phyloP scores from a whole-genome alignment of 345 rosid species.

The Moricandia arvensis region DNA sequence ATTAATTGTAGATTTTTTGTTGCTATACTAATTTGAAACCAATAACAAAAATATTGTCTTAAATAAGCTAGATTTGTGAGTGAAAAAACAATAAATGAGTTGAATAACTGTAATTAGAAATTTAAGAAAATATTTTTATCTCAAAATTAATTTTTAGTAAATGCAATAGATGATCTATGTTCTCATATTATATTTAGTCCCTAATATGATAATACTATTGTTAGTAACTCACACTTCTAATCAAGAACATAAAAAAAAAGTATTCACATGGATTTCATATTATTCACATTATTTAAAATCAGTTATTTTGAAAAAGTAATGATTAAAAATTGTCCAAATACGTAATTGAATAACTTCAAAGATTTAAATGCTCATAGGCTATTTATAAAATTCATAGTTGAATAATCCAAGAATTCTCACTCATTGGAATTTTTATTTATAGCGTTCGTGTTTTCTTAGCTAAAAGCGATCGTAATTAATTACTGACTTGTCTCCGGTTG shows the following conservation, averaged over 20 bases:
- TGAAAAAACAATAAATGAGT: not conserved
- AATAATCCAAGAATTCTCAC: not conserved
- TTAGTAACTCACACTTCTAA: not conserved
- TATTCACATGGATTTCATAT: not conserved
- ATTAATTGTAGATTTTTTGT: not conserved
- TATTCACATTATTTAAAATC: not conserved
- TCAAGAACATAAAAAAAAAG: not conserved
- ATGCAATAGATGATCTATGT: not conserved
- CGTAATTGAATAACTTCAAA: not conserved
- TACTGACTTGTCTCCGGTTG: not conserved
- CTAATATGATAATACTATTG: not conserved
- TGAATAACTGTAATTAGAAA: not conserved
- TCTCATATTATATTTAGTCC: not conserved
- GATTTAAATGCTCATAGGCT: not conserved
- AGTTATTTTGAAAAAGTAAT: not conserved
- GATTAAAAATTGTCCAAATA: not conserved
- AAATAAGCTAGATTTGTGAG: not conserved
- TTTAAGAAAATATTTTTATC: not conserved
- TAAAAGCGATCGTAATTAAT: not conserved
- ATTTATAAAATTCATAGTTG: not conserved
- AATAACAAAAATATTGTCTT: not conserved
- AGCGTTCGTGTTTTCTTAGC: not conserved
- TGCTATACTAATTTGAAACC: not conserved
- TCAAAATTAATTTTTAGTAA: not conserved
- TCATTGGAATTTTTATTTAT: not conserved